Base-by-base conservation (phyloP, 441 rosid species). In the Adansonia grandidieri region DNA sequence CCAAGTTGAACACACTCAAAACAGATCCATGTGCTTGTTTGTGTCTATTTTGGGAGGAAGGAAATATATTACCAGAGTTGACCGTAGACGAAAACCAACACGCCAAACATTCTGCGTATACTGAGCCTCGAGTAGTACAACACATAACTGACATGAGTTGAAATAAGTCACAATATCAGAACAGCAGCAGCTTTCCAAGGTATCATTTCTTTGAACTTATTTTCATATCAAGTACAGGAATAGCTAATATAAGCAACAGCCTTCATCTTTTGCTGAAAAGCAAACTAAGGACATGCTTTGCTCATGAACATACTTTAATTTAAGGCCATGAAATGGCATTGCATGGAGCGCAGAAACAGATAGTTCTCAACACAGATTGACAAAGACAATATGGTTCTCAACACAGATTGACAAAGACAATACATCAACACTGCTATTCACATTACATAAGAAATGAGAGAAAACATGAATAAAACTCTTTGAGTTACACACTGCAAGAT, bases 21-120 rank as follows among this genome's bases (percentile, higher is more conserved):
- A 45, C 19, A 67, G 51, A 24, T 44, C 32, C 57, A 48, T 22
- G 20, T 22, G 40, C 40, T 22, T 60, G 17, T n/a, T 13, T n/a
- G 40, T 28, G 66, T n/a, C 15, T 20, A 17, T 6, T 60, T 24
- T 42, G 47, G 45, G 17, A 57, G 2, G 73, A 57, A 74, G 44
- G 77, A 62, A 78, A 75, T 73, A 61, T 70, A 66, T 87, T 93
- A 96, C 98, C 98, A 97, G 79, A 83, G 97, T 97, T 83, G 99
- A 92, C 74, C 98, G 88, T 78, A 97, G 84, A 81, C 89, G 88
- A 77, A 94, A 92, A 78, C 97, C 98, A 77, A 86, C 92, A 22
- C 98, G 96, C 91, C 90, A 54, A n/a, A 90, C 93, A 87, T 93
- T 90, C 90, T 89, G 92, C 79, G 83, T 89, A 80, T 91, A 93